phyloP scores from a whole-genome alignment of 2,329 filamentous ascomycete genomes.

The Verticillium nonalfalfae region DNA sequence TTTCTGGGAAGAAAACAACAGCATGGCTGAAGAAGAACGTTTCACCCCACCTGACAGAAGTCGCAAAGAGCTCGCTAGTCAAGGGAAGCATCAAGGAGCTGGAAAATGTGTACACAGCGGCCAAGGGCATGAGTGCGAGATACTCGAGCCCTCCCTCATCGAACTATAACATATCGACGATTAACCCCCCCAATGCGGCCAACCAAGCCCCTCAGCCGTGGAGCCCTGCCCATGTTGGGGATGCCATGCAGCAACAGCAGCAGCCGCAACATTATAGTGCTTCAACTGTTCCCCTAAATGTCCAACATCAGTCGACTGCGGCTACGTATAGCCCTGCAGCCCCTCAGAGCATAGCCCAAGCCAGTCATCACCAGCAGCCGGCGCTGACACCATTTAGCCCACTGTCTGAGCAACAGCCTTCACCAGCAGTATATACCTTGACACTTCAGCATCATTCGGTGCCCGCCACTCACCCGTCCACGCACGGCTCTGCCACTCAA shows the following conservation, averaged over 20 bases:
- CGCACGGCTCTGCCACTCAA: neutral
- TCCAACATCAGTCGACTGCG: neutral
- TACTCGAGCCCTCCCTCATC: neutral
- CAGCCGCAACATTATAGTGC: neutral
- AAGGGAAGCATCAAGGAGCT: neutral
- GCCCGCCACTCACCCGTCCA: neutral
- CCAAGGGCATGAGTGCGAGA: neutral
- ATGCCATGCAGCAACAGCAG: too few species aligned
- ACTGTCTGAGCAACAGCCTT: neutral
- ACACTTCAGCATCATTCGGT: neutral
- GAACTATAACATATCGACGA: neutral
- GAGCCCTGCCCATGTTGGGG: neutral
- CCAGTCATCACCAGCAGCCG: too few species aligned
- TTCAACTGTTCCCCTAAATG: neutral
- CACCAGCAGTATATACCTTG: neutral
- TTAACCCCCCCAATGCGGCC: neutral
- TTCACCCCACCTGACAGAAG: neutral
- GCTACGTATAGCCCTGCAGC: neutral
- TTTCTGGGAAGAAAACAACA: neutral
- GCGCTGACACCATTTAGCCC: neutral
- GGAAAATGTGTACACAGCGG: neutral
- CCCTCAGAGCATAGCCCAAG: neutral
- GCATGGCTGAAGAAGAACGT: slow-evolving; percentile 2
- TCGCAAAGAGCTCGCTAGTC: neutral
- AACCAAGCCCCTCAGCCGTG: neutral